Conservation (phyloP, 1,139 yeast species). For the Oligophagozyma castellii region DNA sequence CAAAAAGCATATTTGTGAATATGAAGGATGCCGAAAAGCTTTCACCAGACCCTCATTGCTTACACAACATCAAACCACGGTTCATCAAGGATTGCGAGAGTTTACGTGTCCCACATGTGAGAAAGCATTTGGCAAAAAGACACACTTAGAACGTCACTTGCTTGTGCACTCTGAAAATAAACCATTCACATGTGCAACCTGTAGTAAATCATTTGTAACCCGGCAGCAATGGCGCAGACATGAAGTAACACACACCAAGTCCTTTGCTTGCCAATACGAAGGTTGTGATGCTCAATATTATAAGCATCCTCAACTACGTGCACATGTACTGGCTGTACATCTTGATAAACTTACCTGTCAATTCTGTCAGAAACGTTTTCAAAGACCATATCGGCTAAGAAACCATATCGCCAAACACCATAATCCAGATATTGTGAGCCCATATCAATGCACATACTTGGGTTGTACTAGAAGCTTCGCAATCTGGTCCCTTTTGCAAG, state of each 20-base stretch:
- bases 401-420: slow-evolving; percentile 53
- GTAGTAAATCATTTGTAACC: slow-evolving; percentile 77
- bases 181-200: slow-evolving; percentile 61
- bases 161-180: slow-evolving; percentile 51
- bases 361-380: slow-evolving; percentile 45
- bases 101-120: slow-evolving; percentile 55
- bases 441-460: slow-evolving; percentile 46
- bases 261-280: slow-evolving; percentile 48
- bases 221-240: slow-evolving; percentile 76
- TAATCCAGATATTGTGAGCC: slow-evolving; percentile 17
- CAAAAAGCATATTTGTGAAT: slow-evolving; percentile 47
- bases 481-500: slow-evolving; percentile 66
- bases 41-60: slow-evolving; percentile 72
- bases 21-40: slow-evolving; percentile 55
- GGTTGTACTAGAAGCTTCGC: slow-evolving; percentile 49
- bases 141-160: slow-evolving; percentile 66
- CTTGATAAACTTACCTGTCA: slow-evolving; percentile 37
- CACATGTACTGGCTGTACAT: slow-evolving; percentile 57
- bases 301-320: slow-evolving; percentile 66
- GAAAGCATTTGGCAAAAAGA: slow-evolving; percentile 55
- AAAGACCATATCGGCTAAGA: slow-evolving; percentile 45
- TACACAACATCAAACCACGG: slow-evolving; percentile 61
- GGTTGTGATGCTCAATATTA: slow-evolving; percentile 57
- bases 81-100: slow-evolving; percentile 69
- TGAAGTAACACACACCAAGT: slow-evolving; percentile 60